Base-by-base conservation (phyloP, 1,284 basidiomycete species). In the Peniophora sp. region DNA sequence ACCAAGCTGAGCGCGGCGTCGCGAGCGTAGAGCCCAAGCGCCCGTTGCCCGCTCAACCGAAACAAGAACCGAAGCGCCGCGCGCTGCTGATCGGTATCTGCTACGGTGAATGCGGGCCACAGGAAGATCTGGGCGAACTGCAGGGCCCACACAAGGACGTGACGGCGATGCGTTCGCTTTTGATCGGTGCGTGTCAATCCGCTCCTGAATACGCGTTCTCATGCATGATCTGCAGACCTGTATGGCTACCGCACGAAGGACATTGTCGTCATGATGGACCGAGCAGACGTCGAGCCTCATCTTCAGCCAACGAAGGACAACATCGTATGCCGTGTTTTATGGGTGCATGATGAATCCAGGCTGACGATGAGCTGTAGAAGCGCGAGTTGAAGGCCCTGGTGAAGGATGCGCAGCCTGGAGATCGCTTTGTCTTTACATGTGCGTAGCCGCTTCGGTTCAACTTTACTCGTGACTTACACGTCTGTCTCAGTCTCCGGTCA, bases 351-450 rank as follows among this genome's bases (percentile, higher is more conserved):
- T 48, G 45, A 20, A 5, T 32, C 27, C 27, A 12, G 5, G 27
- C 27, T 32, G 27, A 32, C 12, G 12, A 12, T 52, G 17, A 17
- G 32, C 10, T 22, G 47, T 52, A 74, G 71, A 51, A 58, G n/a
- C 54, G 32, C 3, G 63, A 72, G 51, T 59, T 73, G 24, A 36
- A 51, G 0, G 52, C 44, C 3, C 57, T 73, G 1, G 66, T 70
- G 2, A 47, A 57, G 14, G 61, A 47, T 1, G 62, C 63, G 6
- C 55, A 58, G 3, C 27, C 62, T 2, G 65, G 66, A 0, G 73
- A 74, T 49, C 62, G 49, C 20, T 64, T 73, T 23, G 67, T 71
- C 36, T 71, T 73, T 44, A 68, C 68, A 43, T 74, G 72, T 66
- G 42, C 48, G 66, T 32, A 24, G 12, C 1, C 10, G 47, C 15